Conservation (phyloP, 768 basidiomycete genomes). For the Lyophyllum shimeji region DNA sequence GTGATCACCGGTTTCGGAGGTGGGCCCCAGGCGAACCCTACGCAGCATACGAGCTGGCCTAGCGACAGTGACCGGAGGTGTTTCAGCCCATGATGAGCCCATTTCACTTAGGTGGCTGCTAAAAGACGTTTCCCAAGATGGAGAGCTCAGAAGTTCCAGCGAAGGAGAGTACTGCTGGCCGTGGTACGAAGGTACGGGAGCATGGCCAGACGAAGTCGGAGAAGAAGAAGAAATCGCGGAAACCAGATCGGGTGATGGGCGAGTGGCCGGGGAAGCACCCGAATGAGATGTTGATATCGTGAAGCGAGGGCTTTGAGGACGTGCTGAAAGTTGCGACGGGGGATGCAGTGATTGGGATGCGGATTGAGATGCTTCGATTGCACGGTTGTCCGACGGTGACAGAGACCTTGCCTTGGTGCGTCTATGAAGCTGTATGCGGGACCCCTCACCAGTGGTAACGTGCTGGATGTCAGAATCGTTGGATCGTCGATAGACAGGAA, state of each 20-base stretch:
- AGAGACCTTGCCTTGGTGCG: background rate
- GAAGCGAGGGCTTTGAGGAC: background rate
- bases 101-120: slow-evolving; percentile 17
- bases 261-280: slow-evolving; percentile 4
- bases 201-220: slow-evolving; percentile 23
- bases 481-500: background rate
- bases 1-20: slow-evolving; percentile 2
- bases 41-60: slow-evolving; percentile 5
- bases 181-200: slow-evolving; percentile 13
- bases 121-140: slow-evolving; percentile 28
- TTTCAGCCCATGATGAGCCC: slow-evolving; percentile 6
- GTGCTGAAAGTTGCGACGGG: background rate
- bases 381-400: background rate
- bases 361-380: background rate
- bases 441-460: background rate
- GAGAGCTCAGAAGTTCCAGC: slow-evolving; percentile 19
- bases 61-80: background rate
- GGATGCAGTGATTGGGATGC: background rate
- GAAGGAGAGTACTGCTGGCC: slow-evolving; percentile 16
- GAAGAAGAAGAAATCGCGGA: slow-evolving; percentile 24
- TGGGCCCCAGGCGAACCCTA: slow-evolving; percentile 6
- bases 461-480: background rate
- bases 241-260: slow-evolving; percentile 7
- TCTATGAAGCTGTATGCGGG: slow-evolving; percentile 7
- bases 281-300: slow-evolving; percentile 2